These are phyloP conservation scores for Lasiodiplodia sp. DNA, from an alignment of 2,329 filamentous ascomycete genomes.

Conservation along the genomic window DNA sequence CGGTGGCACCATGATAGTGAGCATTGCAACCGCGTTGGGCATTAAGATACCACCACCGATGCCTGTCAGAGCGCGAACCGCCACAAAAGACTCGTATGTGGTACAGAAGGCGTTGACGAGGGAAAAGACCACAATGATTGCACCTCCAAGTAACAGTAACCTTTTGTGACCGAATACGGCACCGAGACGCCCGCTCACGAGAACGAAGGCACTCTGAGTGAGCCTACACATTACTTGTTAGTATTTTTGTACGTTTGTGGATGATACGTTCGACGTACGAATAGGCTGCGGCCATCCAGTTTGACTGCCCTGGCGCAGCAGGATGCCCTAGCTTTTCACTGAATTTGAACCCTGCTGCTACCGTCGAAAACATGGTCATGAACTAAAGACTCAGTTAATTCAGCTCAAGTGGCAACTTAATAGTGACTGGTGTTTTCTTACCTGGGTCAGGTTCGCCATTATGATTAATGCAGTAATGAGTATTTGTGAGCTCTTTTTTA, in stretches of 20 bases:
- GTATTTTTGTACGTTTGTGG: background rate
- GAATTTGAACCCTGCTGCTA: background rate
- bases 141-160: slow-evolving; percentile 61
- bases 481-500: background rate
- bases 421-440: background rate
- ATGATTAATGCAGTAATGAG: background rate
- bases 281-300: slow-evolving; percentile 10
- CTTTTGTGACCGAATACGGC: slow-evolving; percentile 65
- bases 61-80: slow-evolving; percentile 56
- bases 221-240: slow-evolving; percentile 34
- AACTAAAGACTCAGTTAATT: background rate
- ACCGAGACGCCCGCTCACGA: slow-evolving; percentile 64
- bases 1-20: slow-evolving; percentile 57
- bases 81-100: slow-evolving; percentile 52
- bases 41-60: slow-evolving; percentile 61
- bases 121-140: slow-evolving; percentile 58
- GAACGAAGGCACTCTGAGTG: slow-evolving; percentile 65
- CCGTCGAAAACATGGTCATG: background rate
- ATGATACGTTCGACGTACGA: background rate
- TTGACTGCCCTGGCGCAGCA: background rate
- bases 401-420: no score
- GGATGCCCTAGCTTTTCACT: background rate
- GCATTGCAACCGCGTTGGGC: slow-evolving; percentile 60
- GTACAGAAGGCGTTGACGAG: slow-evolving; percentile 62
- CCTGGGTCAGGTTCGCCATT: background rate